Base-by-base conservation (phyloP, 805 yeast species). In the Yarrowia deformans region DNA sequence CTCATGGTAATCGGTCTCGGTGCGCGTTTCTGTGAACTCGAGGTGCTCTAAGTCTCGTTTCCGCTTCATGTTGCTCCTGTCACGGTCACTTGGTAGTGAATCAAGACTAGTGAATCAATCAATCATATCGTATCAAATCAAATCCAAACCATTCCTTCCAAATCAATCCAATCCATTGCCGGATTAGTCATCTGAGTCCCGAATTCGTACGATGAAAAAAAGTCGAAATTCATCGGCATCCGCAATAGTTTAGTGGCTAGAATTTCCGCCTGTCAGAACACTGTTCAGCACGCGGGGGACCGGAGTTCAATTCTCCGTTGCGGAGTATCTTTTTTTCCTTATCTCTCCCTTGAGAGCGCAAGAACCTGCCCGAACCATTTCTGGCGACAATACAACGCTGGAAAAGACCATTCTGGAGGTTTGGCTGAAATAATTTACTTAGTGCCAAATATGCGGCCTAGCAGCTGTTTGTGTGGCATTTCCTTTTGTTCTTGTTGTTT, bases 171-270 rank as follows among this genome's bases (percentile, higher is more conserved):
- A n/a, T n/a, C n/a, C n/a, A n/a, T n/a, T n/a, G n/a, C n/a, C n/a
- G n/a, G n/a, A n/a, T 48, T 48, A 50, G 40, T 50, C 56, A 54
- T 18, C 58, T 6, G 32, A 6, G 3, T 19, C 13, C 58, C 32
- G 43, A 54, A 12, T 6, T 18, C 19, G 19, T 16, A 18, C 23
- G 10, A 29, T 43, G 37, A 8, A 2, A 18, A n/a, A 19, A 54
- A 19, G 37, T n/a, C 10, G 13, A 35, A 18, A 54, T 10, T 23
- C 29, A 23, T 23, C 29, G 29, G 29, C 29, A 34, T 48, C 67
- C 67, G 67, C 52, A 75, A 77, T 77, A 77, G 79, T 77, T 77
- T 77, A 77, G 78, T 77, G 79, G 79, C 78, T 75, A 77, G 79
- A 77, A 77, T 77, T 73, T 73, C 78, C 79, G 79, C 78, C 78